Percentiles rank a stretch among this genome's conserved stretches.
Conservation (phyloP, 257 asterid genomes). For the Gardenia jasminoides region DNA sequence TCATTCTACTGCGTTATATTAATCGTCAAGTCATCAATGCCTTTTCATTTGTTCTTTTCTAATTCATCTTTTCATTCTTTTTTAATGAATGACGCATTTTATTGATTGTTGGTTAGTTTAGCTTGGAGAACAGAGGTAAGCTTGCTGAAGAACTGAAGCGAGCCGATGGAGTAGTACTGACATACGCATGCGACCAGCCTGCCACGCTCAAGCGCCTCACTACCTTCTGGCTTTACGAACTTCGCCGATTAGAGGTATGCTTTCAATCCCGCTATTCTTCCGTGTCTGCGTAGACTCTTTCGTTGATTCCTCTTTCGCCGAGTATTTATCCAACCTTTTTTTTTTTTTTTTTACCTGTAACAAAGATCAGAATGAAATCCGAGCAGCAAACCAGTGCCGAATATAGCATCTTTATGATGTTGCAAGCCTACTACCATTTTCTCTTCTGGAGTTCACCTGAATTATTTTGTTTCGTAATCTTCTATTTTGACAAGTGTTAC, state of each 20-base stretch:
- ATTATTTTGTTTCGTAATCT: not conserved
- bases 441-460: not conserved
- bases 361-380: not conserved
- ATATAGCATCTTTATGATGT: not conserved
- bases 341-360: not conserved
- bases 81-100: not conserved
- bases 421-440: not conserved
- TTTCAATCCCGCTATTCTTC: not conserved
- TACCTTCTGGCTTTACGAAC: conserved; percentile 91
- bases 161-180: conserved; percentile 88
- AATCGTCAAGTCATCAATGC: not conserved
- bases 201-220: conserved; percentile 76
- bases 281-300: not conserved
- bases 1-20: not conserved
- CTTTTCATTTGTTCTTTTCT: not conserved
- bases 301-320: not conserved
- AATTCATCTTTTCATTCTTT: not conserved
- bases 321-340: too few species aligned
- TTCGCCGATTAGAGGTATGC: conserved; percentile 85
- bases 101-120: conserved; percentile 29
- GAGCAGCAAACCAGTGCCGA: not conserved
- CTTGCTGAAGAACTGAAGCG: conserved; percentile 97
- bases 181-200: conserved; percentile 99
- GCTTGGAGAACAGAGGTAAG: conserved; percentile 88
- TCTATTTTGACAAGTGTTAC: not conserved